These are phyloP conservation scores for Penicillium cosmopolitanum DNA, from an alignment of 495 filamentous ascomycete species.

Conservation along the genomic window DNA sequence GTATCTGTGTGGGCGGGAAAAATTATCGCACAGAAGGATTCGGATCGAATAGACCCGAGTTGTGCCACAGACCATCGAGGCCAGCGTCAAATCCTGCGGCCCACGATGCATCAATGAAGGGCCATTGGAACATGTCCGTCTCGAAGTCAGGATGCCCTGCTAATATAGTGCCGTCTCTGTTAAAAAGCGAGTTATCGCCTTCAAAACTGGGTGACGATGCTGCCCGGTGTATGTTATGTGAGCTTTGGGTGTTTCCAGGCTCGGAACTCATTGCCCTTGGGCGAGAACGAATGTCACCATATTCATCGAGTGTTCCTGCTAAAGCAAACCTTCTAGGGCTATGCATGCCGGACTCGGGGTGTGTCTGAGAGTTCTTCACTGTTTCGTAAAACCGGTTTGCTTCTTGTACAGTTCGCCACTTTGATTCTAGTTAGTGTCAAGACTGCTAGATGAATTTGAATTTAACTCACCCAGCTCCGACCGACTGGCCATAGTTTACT, in stretches of 20 bases:
- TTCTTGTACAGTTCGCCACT: slow-evolving; percentile 50
- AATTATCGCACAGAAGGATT: slow-evolving; percentile 22
- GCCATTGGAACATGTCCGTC: slow-evolving; percentile 50
- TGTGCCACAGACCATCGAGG: slow-evolving; percentile 37
- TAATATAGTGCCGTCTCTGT: slow-evolving; percentile 14
- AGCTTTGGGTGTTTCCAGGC: slow-evolving; percentile 9
- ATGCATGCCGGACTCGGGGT: slow-evolving; percentile 27
- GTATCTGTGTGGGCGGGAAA: neutral
- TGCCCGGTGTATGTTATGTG: neutral
- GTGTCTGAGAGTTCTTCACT: slow-evolving; percentile 34
- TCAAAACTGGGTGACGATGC: slow-evolving; percentile 15
- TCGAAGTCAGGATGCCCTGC: slow-evolving; percentile 36
- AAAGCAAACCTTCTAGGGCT: slow-evolving; percentile 38
- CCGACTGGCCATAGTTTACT: slow-evolving; percentile 47
- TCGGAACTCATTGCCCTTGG: slow-evolving; percentile 22
- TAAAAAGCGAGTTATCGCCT: slow-evolving; percentile 14
- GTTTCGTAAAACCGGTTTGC: slow-evolving; percentile 47
- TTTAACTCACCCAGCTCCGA: slow-evolving; percentile 40
- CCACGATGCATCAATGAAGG: slow-evolving; percentile 49
- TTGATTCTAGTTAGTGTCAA: slow-evolving; percentile 1
- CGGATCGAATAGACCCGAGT: slow-evolving; percentile 33
- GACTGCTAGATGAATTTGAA: neutral
- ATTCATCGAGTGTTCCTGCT: slow-evolving; percentile 46
- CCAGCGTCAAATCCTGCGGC: slow-evolving; percentile 44
- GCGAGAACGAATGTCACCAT: slow-evolving; percentile 48